These are phyloP conservation scores for Fraxinus velutina DNA, from an alignment of 305 asterid species.

Conservation along the genomic window DNA sequence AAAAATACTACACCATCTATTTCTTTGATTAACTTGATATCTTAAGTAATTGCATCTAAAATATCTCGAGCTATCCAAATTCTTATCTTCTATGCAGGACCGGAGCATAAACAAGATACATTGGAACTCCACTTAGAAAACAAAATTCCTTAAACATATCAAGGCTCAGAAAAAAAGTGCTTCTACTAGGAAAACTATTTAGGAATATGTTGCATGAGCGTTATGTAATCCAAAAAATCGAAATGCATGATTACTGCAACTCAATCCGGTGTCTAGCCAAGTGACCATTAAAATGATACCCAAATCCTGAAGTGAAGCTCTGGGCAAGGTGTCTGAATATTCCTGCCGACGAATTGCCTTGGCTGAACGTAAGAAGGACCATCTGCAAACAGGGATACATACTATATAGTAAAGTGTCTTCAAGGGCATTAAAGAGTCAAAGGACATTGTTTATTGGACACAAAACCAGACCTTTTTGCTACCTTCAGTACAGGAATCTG, in stretches of 20 bases:
- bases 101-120: background rate
- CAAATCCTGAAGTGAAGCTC: constrained; percentile 69
- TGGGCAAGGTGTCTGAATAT: constrained; percentile 57
- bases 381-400: constrained; percentile 38
- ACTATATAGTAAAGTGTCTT: constrained; percentile 2
- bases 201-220: background rate
- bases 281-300: constrained; percentile 56
- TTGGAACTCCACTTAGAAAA: background rate
- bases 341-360: constrained; percentile 63
- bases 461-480: constrained; percentile 65
- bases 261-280: background rate
- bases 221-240: background rate
- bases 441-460: constrained; percentile 6
- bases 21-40: background rate
- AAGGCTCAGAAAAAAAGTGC: background rate
- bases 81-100: background rate
- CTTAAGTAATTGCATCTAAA: background rate
- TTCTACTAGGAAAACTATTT: background rate
- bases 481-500: constrained; percentile 77
- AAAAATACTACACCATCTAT: background rate
- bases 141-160: background rate
- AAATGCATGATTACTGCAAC: background rate
- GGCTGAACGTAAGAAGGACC: constrained; percentile 59
- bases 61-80: background rate
- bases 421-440: constrained; percentile 1